Evolutionary conservation across 805 yeast species (phyloP).

Genomic region (Starmera amethionina): DNA sequence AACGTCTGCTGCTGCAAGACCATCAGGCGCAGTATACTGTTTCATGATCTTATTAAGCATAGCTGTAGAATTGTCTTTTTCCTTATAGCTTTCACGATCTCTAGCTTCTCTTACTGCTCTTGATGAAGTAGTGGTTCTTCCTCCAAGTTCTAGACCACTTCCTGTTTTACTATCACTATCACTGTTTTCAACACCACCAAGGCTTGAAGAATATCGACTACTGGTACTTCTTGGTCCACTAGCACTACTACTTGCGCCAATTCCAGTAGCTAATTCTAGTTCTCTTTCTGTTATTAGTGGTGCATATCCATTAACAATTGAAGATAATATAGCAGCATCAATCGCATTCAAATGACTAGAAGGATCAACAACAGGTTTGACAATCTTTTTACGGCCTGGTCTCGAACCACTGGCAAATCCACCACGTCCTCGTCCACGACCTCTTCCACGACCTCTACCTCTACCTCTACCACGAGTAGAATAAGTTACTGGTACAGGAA

Average conservation of each 20-base stretch:
- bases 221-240: neutral
- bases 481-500: no score
- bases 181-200: constrained; percentile 1
- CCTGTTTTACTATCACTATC: constrained; percentile 4
- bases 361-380: no score
- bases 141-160: neutral
- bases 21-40: constrained; percentile 19
- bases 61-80: constrained; percentile 6
- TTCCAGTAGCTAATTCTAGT: constrained; percentile 20
- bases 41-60: constrained; percentile 16
- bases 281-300: constrained; percentile 24
- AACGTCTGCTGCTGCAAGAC: constrained; percentile 17
- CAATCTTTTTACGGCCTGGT: no score
- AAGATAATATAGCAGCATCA: constrained; percentile 2
- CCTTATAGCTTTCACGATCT: constrained; percentile 1
- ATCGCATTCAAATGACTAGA: neutral
- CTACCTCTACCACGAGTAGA: neutral
- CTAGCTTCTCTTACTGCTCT: constrained; percentile 2
- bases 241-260: constrained; percentile 9
- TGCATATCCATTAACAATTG: constrained; percentile 20
- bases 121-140: constrained; percentile 1
- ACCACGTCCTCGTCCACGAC: neutral
- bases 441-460: neutral
- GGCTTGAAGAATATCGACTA: constrained; percentile 4
- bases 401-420: no score